Evolutionary conservation across 345 rosid genomes (phyloP), one percentile per base, ranked within the genome.

Genomic region (Linum usitatissimum): DNA sequence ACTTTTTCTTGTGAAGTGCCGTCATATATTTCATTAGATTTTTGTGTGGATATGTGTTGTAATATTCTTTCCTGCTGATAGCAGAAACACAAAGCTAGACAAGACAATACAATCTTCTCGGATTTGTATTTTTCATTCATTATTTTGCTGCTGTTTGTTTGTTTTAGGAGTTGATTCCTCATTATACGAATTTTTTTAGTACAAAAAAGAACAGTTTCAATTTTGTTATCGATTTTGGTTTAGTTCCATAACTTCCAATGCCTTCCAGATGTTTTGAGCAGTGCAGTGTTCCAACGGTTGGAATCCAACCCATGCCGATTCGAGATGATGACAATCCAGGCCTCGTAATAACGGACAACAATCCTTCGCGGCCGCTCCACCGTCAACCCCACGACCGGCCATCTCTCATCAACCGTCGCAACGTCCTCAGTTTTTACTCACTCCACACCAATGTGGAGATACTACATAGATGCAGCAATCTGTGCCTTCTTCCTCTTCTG

Each of bases 31-130:
- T 14, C 55, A 51, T 21, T 36, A 10, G 36, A 28, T 62, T 38
- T 61, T 64, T 51, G 73, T 78, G 78, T 73, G 65, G 75, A 71
- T 71, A 72, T 64, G 80, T 76, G 64, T 63, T 79, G 82, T 73
- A 76, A 70, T 76, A 68, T 74, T 73, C 68, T 75, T 74, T 78
- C 71, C 75, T 70, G 72, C 71, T 64, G 75, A 62, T 64, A 45
- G 28, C 62, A 66, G 55, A 57, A 64, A 34, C 6, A 34, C 38
- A 34, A 7, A 34, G 28, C 38, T 4, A 34, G 38, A 4, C 36
- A 68, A 72, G 61, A 42, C 76, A 71, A 23, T 64, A 66, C 76
- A 75, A 69, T 80, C 73, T 74, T 30, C 69, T 73, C 78, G 59
- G 51, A 66, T 66, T 45, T 77, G 73, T 73, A 68, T 65, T 49